Evolutionary conservation across 768 basidiomycete species (phyloP), one percentile per base, ranked within the genome.

Genomic region (Hirschioporus abietinus): DNA sequence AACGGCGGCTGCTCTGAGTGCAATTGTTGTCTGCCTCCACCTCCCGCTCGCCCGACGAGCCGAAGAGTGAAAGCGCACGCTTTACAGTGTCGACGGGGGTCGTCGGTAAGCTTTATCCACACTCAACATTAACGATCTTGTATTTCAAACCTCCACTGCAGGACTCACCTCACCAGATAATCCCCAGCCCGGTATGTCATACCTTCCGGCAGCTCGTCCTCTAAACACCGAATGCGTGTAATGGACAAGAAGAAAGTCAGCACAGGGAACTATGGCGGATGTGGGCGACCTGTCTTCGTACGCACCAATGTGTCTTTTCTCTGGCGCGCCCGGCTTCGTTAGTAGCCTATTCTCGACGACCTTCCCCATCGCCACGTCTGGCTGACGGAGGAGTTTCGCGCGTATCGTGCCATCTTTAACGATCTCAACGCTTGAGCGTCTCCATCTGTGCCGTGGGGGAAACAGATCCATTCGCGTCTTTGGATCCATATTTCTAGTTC

Each of bases 291-390:
- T n/a, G n/a, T n/a, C n/a, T n/a, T n/a, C n/a, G 5, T 8, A 61
- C 73, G 1, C 59, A 81, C 80, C 81, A 34, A 82, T 76, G 64
- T 82, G 82, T 60, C 80, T 73, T 70, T 82, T 82, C 34, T 72
- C 77, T 0, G 78, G 76, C 15, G 74, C 77, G 9, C 76, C 76
- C 20, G 75, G 72, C 59, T 75, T 73, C 1, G 81, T 82, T 17
- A 83, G 71, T 7, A 80, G 35, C 1, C 74, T 71, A 70, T 80
- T 82, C 65, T 79, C 77, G 6, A 78, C 67, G 17, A 82, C 80
- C 10, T 72, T 74, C 0, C 81, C 82, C 1, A 81, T 70, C 6
- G 74, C 75, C 3, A 78, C 74, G 65, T 81, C 80, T 6, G 71
- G 62, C 68, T 81, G 80, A 20, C 80, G 73, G 4, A 83, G 74